These are phyloP conservation scores for Neohortaea acidophila DNA, from an alignment of 495 filamentous ascomycete species.

Conservation along the genomic window DNA sequence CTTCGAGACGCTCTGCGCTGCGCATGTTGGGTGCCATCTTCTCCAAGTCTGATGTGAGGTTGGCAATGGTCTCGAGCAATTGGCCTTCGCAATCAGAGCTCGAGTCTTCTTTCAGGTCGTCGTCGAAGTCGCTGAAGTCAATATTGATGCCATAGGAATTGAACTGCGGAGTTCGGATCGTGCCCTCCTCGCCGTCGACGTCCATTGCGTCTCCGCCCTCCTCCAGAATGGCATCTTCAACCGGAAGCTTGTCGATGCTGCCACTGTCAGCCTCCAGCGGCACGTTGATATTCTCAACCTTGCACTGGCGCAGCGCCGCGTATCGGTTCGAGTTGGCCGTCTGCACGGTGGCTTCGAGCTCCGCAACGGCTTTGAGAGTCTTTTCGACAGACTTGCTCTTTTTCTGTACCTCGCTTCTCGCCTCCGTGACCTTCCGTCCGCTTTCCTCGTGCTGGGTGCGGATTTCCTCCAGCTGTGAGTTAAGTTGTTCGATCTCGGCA, in stretches of 20 bases:
- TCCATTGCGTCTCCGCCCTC: constrained; percentile 31
- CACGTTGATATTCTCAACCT: constrained; percentile 80
- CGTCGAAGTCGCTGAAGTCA: constrained; percentile 73
- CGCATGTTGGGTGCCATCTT: constrained; percentile 93
- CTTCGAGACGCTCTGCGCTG: constrained; percentile 81
- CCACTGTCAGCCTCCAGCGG: constrained; percentile 63
- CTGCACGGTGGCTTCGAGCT: constrained; percentile 67
- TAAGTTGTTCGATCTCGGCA: constrained; percentile 61
- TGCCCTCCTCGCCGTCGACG: constrained; percentile 14
- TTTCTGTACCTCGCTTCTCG: constrained; percentile 72
- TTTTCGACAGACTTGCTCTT: constrained; percentile 66
- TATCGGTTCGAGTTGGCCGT: constrained; percentile 70
- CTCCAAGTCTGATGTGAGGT: constrained; percentile 63
- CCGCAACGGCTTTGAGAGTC: constrained; percentile 60
- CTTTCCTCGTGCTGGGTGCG: constrained; percentile 50
- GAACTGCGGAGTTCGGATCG: constrained; percentile 24
- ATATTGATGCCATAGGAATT: constrained; percentile 89
- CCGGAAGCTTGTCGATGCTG: constrained; percentile 65
- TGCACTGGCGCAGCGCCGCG: constrained; percentile 69
- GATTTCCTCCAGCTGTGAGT: constrained; percentile 52
- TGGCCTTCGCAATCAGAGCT: constrained; percentile 12
- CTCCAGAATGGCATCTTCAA: constrained; percentile 63
- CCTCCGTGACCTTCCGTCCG: constrained; percentile 59
- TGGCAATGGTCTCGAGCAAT: constrained; percentile 60
- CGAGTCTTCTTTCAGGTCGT: constrained; percentile 56